Percentiles rank a stretch among this genome's conserved stretches.
phyloP scores from a whole-genome alignment of 225 moss, liverwort and hornwort genomes.

The Straminergon stramineum region DNA sequence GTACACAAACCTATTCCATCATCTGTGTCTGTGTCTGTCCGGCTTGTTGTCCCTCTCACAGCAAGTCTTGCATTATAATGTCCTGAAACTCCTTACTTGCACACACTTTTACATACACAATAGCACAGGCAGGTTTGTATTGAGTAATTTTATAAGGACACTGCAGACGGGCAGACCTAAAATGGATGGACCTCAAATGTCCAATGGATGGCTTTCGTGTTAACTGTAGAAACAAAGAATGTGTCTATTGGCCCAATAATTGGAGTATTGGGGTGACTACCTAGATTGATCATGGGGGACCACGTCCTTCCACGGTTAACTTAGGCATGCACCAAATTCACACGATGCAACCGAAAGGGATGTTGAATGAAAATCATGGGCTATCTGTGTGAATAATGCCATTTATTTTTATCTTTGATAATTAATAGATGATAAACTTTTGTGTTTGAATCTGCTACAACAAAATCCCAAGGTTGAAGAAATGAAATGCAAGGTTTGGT shows the following conservation, averaged over 20 bases:
- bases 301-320: neutral
- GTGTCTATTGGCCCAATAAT: neutral
- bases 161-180: rapidly evolving
- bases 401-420: neutral
- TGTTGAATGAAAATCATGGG: neutral
- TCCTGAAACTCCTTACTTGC: neutral
- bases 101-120: neutral
- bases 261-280: neutral
- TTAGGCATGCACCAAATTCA: neutral
- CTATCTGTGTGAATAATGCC: too few species aligned
- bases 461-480: neutral
- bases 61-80: constrained; percentile 21
- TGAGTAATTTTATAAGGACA: neutral
- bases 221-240: neutral
- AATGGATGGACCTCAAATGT: too few species aligned
- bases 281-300: too few species aligned
- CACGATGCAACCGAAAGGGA: neutral
- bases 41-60: constrained; percentile 1
- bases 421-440: too few species aligned
- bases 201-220: neutral
- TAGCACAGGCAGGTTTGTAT: too few species aligned
- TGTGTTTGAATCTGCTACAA: neutral
- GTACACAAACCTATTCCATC: neutral
- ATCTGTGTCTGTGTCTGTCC: neutral
- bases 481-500: neutral